phyloP scores from a whole-genome alignment of 768 basidiomycete genomes.

The Clitopilus hobsonii region DNA sequence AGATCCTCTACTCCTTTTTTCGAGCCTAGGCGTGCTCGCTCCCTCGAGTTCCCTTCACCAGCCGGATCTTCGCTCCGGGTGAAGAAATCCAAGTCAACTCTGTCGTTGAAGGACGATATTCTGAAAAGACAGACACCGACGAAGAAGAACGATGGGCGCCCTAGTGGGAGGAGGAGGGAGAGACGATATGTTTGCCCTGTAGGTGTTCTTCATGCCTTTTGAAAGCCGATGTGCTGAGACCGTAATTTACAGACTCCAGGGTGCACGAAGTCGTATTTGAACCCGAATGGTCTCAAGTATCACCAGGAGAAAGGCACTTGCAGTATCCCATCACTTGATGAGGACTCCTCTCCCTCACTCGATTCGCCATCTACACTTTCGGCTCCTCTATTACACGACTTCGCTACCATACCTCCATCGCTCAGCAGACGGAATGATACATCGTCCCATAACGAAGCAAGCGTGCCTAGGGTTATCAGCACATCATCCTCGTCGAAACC shows the following conservation, averaged over 20 bases:
- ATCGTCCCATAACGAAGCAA: too few relatives aligned
- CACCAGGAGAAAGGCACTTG: conserved; percentile 67
- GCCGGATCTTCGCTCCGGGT: background rate
- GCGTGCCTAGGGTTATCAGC: too few relatives aligned
- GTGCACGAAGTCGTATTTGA: conserved; percentile 61
- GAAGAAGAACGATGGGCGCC: background rate
- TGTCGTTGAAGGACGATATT: background rate
- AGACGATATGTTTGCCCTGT: background rate
- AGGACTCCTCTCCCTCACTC: background rate
- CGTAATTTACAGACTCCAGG: conserved; percentile 30
- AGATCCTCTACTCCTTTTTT: background rate
- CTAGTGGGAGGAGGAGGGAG: background rate
- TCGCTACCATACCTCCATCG: too few relatives aligned
- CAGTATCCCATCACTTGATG: conserved; percentile 10
- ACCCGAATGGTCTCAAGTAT: conserved; percentile 65
- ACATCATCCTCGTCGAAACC: background rate
- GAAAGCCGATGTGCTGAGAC: background rate
- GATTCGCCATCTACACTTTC: background rate
- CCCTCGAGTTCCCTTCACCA: background rate
- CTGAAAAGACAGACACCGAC: background rate
- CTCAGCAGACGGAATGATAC: too few relatives aligned
- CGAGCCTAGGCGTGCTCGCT: background rate
- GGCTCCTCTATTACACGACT: background rate
- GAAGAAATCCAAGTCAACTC: background rate
- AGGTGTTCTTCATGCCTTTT: background rate